These are phyloP conservation scores for Suillus weaverae DNA, from an alignment of 768 basidiomycete genomes.

Conservation along the genomic window DNA sequence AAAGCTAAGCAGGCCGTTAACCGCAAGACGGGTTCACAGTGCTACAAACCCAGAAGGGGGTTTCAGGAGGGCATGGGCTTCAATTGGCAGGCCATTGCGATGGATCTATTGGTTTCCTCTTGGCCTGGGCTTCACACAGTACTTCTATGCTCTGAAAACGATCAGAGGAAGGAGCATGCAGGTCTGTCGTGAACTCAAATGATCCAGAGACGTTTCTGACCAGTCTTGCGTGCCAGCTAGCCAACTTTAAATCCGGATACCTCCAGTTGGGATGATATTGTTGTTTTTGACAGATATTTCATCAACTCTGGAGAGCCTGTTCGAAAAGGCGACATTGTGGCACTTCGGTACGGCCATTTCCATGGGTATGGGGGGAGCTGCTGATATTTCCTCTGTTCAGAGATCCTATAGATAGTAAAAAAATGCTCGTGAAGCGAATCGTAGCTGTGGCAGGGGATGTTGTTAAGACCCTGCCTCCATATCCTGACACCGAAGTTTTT, in stretches of 20 bases:
- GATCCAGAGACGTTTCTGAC: neutral
- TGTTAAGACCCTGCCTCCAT: slow-evolving; percentile 69
- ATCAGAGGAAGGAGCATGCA: slow-evolving; percentile 74
- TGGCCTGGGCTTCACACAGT: slow-evolving; percentile 46
- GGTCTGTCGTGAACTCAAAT: slow-evolving; percentile 38
- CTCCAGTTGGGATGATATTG: slow-evolving; percentile 60
- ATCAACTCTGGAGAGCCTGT: slow-evolving; percentile 37
- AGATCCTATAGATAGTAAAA: slow-evolving; percentile 56
- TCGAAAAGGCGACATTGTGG: slow-evolving; percentile 64
- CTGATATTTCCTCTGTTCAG: slow-evolving; percentile 33
- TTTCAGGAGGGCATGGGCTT: neutral
- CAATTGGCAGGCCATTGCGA: neutral
- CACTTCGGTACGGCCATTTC: slow-evolving; percentile 45
- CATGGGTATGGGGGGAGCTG: neutral
- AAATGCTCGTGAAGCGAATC: slow-evolving; percentile 65
- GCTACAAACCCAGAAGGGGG: neutral
- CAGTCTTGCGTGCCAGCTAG: slow-evolving; percentile 42
- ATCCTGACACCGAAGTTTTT: slow-evolving; percentile 50
- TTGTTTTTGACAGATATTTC: slow-evolving; percentile 57
- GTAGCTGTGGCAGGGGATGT: slow-evolving; percentile 61
- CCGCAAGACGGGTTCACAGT: neutral
- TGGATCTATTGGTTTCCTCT: slow-evolving; percentile 56
- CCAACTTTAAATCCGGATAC: slow-evolving; percentile 74
- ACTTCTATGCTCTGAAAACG: slow-evolving; percentile 52
- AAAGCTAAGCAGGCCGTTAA: neutral